A percentile compares a stretch with the other conserved stretches of the same genome.
Conservation (phyloP, 371 early-diverging fungal genomes). For the Quaeritorhiza haematococci region DNA sequence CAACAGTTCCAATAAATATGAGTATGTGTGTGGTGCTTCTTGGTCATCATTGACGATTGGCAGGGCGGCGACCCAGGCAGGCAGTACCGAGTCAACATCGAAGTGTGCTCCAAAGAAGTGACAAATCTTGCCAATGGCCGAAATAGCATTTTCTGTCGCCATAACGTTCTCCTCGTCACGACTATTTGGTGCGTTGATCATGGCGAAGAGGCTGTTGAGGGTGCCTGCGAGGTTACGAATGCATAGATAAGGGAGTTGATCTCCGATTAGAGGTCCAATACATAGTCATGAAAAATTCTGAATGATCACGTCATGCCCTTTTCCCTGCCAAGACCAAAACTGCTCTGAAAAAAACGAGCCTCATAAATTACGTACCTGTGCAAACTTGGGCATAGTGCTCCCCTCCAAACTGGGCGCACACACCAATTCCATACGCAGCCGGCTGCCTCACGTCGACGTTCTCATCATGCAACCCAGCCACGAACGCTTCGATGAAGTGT, state of each 20-base stretch:
- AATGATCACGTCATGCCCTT: no score
- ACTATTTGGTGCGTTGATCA: conserved; percentile 61
- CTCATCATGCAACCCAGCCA: conserved; percentile 59
- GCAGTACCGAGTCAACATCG: conserved; percentile 61
- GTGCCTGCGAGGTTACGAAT: conserved; percentile 49
- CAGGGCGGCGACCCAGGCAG: conserved; percentile 70
- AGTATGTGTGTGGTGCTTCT: conserved; percentile 73
- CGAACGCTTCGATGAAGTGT: conserved; percentile 65
- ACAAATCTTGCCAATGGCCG: conserved; percentile 82
- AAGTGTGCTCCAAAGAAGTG: conserved; percentile 19
- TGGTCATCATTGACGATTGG: conserved; percentile 84
- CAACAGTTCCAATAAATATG: conserved; percentile 71
- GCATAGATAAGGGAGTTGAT: not conserved
- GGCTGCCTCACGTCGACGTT: conserved; percentile 80
- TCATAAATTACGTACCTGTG: conserved; percentile 30
- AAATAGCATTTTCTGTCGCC: conserved; percentile 85
- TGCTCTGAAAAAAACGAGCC: no score
- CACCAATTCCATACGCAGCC: conserved; percentile 86
- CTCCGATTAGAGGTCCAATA: no score
- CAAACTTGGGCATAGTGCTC: conserved; percentile 65
- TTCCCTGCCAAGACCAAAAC: no score
- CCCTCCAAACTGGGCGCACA: conserved; percentile 81
- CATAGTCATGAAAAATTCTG: no score
- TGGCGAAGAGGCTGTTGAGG: no score
- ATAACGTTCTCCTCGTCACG: conserved; percentile 67